These are phyloP conservation scores for Kodamaea sp. DNA, from an alignment of 1,139 yeast species.

Conservation along the genomic window DNA sequence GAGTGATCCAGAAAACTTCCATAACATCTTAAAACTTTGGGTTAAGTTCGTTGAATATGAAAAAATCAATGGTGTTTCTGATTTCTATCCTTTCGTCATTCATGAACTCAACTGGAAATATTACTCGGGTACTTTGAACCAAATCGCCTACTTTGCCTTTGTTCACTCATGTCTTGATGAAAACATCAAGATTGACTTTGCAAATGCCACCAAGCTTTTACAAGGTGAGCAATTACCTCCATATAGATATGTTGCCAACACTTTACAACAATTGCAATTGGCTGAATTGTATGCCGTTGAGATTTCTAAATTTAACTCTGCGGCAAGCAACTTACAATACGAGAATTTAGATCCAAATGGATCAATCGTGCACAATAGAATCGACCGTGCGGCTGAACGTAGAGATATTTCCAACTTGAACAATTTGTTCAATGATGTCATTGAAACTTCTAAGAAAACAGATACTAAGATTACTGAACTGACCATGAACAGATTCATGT, in stretches of 20 bases:
- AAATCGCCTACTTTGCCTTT: constrained; percentile 35
- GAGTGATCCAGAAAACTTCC: constrained; percentile 16
- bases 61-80: constrained; percentile 5
- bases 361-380: constrained; percentile 18
- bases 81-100: constrained; percentile 12
- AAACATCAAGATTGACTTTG: constrained; percentile 20
- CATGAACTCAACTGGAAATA: constrained; percentile 12
- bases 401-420: constrained; percentile 21
- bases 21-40: constrained; percentile 32
- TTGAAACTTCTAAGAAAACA: constrained; percentile 22
- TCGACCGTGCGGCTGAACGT: constrained; percentile 21
- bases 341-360: constrained; percentile 38
- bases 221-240: constrained; percentile 27
- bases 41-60: constrained; percentile 31
- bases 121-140: constrained; percentile 15
- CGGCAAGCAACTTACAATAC: constrained; percentile 12
- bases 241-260: constrained; percentile 17
- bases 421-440: constrained; percentile 23
- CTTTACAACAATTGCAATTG: constrained; percentile 14
- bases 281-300: constrained; percentile 13
- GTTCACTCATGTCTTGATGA: constrained; percentile 29
- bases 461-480: constrained; percentile 26
- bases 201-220: constrained; percentile 29
- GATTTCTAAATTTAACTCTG: constrained; percentile 13
- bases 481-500: constrained; percentile 35